Evolutionary conservation across 108 stramenopile genomes (phyloP).

Genomic region (Pseudonitzschia delicatissima): DNA sequence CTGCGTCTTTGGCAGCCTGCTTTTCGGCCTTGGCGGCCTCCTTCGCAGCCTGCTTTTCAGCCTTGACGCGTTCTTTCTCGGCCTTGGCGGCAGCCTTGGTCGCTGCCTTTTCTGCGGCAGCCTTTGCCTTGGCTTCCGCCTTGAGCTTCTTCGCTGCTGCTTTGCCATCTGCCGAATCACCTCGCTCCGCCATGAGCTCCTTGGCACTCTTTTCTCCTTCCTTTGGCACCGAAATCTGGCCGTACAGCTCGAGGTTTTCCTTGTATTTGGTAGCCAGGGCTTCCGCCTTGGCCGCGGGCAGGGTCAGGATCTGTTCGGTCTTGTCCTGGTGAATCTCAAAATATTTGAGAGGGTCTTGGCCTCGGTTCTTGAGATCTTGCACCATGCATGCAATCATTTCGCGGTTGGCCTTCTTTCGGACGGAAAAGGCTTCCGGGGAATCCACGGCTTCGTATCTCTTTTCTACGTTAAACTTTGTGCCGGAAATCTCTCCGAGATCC

Average conservation of each 20-base stretch:
- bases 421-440: slow-evolving; percentile 21
- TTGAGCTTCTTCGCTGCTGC: slow-evolving; percentile 25
- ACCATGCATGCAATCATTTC: slow-evolving; percentile 71
- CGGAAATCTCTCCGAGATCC: slow-evolving; percentile 59
- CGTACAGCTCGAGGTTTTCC: slow-evolving; percentile 45
- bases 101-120: slow-evolving; percentile 32
- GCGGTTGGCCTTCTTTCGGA: slow-evolving; percentile 42
- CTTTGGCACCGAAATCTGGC: slow-evolving; percentile 42
- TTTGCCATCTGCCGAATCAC: slow-evolving; percentile 8
- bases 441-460: slow-evolving; percentile 29
- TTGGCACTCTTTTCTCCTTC: slow-evolving; percentile 48
- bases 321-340: slow-evolving; percentile 47
- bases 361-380: slow-evolving; percentile 65
- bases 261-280: slow-evolving; percentile 26
- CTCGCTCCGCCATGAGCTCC: slow-evolving; percentile 37
- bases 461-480: slow-evolving; percentile 59
- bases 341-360: slow-evolving; percentile 64
- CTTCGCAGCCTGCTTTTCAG: slow-evolving; percentile 32
- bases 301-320: slow-evolving; percentile 27
- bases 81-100: slow-evolving; percentile 41
- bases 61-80: slow-evolving; percentile 25
- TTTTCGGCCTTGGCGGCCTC: slow-evolving; percentile 30
- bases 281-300: slow-evolving; percentile 43
- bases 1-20: slow-evolving; percentile 33
- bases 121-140: slow-evolving; percentile 34